A percentile compares a stretch with the other conserved stretches of the same genome.
These are phyloP conservation scores for Amphibolis antarctica DNA, from an alignment of 106 monocot genomes.

Conservation along the genomic window DNA sequence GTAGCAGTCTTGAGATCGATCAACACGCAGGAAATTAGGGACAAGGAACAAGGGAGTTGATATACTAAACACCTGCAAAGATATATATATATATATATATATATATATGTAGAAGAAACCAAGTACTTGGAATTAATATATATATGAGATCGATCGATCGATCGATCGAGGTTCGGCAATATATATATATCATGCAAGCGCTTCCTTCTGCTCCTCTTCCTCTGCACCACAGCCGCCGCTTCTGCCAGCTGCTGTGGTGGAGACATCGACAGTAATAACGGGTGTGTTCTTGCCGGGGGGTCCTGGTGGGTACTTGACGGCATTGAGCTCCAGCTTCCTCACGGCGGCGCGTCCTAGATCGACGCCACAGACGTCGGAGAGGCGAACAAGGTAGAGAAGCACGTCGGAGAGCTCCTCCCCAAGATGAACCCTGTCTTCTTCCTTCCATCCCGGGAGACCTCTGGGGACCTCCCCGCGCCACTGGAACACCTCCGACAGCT, in stretches of 20 bases:
- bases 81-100: too few relatives aligned
- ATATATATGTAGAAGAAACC: too few relatives aligned
- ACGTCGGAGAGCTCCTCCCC: constrained; percentile 92
- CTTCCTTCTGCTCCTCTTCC: too few relatives aligned
- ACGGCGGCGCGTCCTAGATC: constrained; percentile 66
- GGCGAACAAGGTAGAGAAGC: constrained; percentile 71
- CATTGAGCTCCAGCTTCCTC: constrained; percentile 68
- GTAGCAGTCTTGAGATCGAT: too few relatives aligned
- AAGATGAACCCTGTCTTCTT: constrained; percentile 68
- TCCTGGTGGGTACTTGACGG: constrained; percentile 52
- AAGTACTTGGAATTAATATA: too few relatives aligned
- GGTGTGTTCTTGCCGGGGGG: constrained; percentile 33
- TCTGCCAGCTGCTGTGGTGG: neutral
- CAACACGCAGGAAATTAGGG: too few relatives aligned
- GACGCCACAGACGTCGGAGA: constrained; percentile 75
- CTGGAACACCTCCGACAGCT: constrained; percentile 89
- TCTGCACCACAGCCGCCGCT: neutral
- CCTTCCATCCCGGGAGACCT: constrained; percentile 66
- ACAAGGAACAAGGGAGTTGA: too few relatives aligned
- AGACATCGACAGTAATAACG: neutral
- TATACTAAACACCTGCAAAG: too few relatives aligned
- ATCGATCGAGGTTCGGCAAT: too few relatives aligned
- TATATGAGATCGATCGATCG: too few relatives aligned
- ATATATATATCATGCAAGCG: too few relatives aligned
- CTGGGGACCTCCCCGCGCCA: constrained; percentile 87